Evolutionary conservation across 345 rosid genomes (phyloP), one percentile per base, ranked within the genome.

Genomic region (Brassica juncea): DNA sequence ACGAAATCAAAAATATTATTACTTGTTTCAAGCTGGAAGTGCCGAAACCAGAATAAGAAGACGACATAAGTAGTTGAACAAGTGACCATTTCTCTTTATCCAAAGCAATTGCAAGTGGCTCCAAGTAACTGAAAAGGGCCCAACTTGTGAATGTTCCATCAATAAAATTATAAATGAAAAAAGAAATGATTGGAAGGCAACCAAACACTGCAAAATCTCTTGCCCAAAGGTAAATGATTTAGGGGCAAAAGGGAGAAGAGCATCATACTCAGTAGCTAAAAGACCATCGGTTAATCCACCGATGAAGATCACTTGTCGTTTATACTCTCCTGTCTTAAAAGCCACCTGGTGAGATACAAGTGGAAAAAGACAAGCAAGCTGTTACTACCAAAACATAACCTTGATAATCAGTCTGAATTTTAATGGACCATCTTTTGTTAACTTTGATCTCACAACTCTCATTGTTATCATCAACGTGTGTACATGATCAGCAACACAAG

Each of bases 51-150:
- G 78, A 75, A 73, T 93, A 94, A 2, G 99, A 94, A 67, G 98
- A 93, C n/a, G 98, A 89, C 91, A 94, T 84, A 27, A 91, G 87
- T 34, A 91, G 71, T 49, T 94, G 98, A 81, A 94, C 98, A 81
- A 94, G 93, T 6, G 99, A 92, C 96, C 99, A 93, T 83, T 91
- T 89, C 85, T 93, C 99, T 71, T 82, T 87, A 81, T 91, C 98
- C 91, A 93, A 83, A 82, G 98, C 97, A 78, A 86, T 80, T 23
- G 97, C 94, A 79, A 95, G 91, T 82, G 99, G 96, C 73, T 95
- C 96, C 87, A 93, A 89, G 86, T 91, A 95, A 64, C 98, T 95
- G 85, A 78, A 83, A 57, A 70, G 44, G 35, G 68, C 75, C 75
- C 73, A 61, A 35, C 59, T 79, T 44, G 39, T 66, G 61, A 78